A percentile compares a stretch with the other conserved stretches of the same genome.
These are phyloP conservation scores for Trichopus zeylanicus DNA, from an alignment of 116 monocot species.

Conservation along the genomic window DNA sequence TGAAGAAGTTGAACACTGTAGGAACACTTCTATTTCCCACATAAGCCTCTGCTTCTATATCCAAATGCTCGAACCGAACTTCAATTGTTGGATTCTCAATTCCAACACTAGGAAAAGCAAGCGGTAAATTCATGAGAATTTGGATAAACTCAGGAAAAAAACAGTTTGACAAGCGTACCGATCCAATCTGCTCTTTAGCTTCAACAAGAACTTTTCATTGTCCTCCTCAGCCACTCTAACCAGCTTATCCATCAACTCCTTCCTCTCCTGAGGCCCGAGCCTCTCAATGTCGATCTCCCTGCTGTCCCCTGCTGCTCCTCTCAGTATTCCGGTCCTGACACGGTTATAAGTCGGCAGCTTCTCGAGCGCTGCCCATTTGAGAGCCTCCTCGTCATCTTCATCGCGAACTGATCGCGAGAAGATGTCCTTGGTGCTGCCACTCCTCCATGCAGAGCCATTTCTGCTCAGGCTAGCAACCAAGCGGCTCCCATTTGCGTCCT, in stretches of 20 bases:
- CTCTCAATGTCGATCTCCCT: conserved; percentile 15
- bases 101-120: conserved; percentile 18
- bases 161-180: conserved; percentile 3
- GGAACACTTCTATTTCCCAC: conserved; percentile 29
- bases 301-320: neutral
- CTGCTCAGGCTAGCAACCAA: conserved; percentile 8
- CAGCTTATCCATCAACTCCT: conserved; percentile 17
- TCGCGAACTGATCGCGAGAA: conserved; percentile 19
- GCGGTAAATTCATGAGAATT: too few species aligned
- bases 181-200: conserved; percentile 28
- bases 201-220: conserved; percentile 28
- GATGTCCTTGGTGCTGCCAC: conserved; percentile 1
- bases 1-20: conserved; percentile 15
- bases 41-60: conserved; percentile 15
- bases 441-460: conserved; percentile 6
- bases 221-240: conserved; percentile 28
- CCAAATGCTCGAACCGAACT: conserved; percentile 26
- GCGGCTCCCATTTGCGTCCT: neutral
- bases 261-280: conserved; percentile 17
- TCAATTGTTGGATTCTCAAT: conserved; percentile 28
- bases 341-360: conserved; percentile 42
- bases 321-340: conserved; percentile 23
- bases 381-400: conserved; percentile 41
- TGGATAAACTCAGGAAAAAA: neutral
- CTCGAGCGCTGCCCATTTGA: conserved; percentile 48